These are phyloP conservation scores for Vigna hirtella DNA, from an alignment of 306 rosid genomes.

Conservation along the genomic window DNA sequence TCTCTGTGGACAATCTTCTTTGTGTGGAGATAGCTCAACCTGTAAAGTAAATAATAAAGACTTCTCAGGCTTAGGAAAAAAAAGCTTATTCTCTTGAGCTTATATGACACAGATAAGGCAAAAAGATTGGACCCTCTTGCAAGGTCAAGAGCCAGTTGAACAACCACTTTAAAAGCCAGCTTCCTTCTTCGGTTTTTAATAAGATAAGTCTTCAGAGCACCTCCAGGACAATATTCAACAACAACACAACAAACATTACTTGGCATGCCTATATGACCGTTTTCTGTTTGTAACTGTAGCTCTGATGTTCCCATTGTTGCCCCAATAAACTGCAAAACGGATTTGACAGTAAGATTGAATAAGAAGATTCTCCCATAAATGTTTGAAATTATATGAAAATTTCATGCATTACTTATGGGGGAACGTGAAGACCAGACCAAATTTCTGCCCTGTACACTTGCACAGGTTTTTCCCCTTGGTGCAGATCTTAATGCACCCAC, in stretches of 20 bases:
- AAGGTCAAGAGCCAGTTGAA: constrained; percentile 95
- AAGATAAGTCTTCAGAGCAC: constrained; percentile 94
- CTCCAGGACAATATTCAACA: constrained; percentile 99
- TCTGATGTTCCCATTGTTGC: constrained; percentile 94
- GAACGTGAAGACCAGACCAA: not conserved
- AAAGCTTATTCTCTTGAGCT: constrained; percentile 28
- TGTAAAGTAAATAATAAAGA: constrained; percentile 44
- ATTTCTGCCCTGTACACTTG: not conserved
- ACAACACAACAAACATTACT: constrained; percentile 93
- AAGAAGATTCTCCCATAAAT: constrained; percentile 24
- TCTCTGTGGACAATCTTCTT: constrained; percentile 96
- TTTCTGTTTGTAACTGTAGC: constrained; percentile 86
- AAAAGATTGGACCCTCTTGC: constrained; percentile 85
- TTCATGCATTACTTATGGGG: not conserved
- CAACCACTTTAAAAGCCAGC: constrained; percentile 96
- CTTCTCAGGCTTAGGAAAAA: constrained; percentile 36
- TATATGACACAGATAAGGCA: constrained; percentile 50
- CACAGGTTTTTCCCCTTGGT: not conserved
- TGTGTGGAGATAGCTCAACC: constrained; percentile 93
- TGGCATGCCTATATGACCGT: constrained; percentile 95
- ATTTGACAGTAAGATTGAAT: constrained; percentile 31
- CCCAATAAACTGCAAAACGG: constrained; percentile 81
- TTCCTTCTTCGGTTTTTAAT: constrained; percentile 94
- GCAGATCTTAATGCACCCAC: constrained; percentile 18
- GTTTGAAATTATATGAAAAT: constrained; percentile 3